Percentiles rank a stretch among this genome's conserved stretches.
These are phyloP conservation scores for Tulasnella sp. DNA, from an alignment of 768 basidiomycete genomes.

Conservation along the genomic window DNA sequence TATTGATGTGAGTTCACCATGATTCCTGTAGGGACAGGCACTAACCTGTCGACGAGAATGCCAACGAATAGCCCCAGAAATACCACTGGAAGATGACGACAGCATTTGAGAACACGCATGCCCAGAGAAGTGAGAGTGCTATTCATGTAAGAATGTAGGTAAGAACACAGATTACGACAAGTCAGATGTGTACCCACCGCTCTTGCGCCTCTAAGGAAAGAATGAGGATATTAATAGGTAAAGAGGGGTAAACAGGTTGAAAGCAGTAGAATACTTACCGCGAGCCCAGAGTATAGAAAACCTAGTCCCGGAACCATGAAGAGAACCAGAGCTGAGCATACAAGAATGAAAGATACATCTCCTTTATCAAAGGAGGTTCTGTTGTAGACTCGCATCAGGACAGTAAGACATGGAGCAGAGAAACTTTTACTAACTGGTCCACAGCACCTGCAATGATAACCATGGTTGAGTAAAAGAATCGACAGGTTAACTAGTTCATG, in stretches of 20 bases:
- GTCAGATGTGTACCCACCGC: not conserved
- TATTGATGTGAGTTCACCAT: not conserved
- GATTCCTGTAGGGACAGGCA: slow-evolving; percentile 27
- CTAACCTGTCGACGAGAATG: slow-evolving; percentile 68
- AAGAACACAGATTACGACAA: slow-evolving; percentile 37
- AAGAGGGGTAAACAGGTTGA: slow-evolving; percentile 1
- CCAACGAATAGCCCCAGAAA: slow-evolving; percentile 71
- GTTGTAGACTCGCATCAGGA: too few relatives aligned
- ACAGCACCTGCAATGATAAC: too few relatives aligned
- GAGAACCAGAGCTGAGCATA: slow-evolving; percentile 30
- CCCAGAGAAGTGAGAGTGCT: slow-evolving; percentile 64
- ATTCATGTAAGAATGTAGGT: slow-evolving; percentile 59
- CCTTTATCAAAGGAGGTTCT: too few relatives aligned
- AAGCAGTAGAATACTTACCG: slow-evolving; percentile 31
- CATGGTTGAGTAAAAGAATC: too few relatives aligned
- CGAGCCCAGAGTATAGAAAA: slow-evolving; percentile 19
- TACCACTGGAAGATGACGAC: slow-evolving; percentile 73
- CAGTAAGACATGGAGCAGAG: too few relatives aligned
- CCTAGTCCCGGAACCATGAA: slow-evolving; percentile 67
- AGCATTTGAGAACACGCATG: slow-evolving; percentile 56
- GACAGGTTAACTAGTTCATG: too few relatives aligned
- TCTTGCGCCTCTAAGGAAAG: too few relatives aligned
- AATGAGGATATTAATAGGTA: slow-evolving; percentile 2
- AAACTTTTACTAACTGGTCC: too few relatives aligned
- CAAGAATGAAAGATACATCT: slow-evolving; percentile 9